These are phyloP conservation scores for Tilletia indica DNA, from an alignment of 1,284 basidiomycete genomes.

Conservation along the genomic window DNA sequence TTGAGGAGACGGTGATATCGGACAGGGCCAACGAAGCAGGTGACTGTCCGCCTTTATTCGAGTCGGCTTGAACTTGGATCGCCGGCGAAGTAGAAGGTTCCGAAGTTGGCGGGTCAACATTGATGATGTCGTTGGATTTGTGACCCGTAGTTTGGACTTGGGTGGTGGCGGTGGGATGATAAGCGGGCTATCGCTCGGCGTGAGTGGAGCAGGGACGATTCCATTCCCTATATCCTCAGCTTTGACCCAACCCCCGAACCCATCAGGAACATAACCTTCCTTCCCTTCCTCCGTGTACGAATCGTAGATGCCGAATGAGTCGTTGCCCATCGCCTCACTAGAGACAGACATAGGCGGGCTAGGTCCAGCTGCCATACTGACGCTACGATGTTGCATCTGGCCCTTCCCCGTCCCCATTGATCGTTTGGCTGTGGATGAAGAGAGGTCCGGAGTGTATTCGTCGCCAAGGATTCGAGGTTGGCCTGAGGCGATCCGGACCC, in stretches of 20 bases:
- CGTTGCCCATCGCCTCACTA: neutral
- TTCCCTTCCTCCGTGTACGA: constrained; percentile 2
- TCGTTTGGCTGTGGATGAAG: neutral
- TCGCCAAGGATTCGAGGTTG: constrained; percentile 36
- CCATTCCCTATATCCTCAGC: neutral
- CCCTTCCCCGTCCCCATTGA: too few species aligned
- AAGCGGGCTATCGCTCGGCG: constrained; percentile 13
- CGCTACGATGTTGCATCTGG: neutral
- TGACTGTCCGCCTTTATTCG: neutral
- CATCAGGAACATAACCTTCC: constrained; percentile 3
- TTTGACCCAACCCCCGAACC: constrained; percentile 13
- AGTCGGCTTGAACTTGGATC: neutral
- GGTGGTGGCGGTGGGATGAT: neutral
- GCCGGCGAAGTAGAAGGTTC: constrained; percentile 1
- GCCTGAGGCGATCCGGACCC: constrained; percentile 44
- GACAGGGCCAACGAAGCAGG: constrained; percentile 5
- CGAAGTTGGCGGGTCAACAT: neutral
- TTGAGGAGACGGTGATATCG: constrained; percentile 12
- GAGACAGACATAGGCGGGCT: constrained; percentile 3
- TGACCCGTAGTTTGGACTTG: neutral
- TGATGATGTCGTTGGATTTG: neutral
- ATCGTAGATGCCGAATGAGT: neutral
- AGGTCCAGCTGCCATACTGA: constrained; percentile 9
- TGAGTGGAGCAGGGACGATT: neutral
- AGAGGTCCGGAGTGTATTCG: constrained; percentile 6